phyloP scores from a whole-genome alignment of 495 filamentous ascomycete species.

The Neurospora hispaniola region DNA sequence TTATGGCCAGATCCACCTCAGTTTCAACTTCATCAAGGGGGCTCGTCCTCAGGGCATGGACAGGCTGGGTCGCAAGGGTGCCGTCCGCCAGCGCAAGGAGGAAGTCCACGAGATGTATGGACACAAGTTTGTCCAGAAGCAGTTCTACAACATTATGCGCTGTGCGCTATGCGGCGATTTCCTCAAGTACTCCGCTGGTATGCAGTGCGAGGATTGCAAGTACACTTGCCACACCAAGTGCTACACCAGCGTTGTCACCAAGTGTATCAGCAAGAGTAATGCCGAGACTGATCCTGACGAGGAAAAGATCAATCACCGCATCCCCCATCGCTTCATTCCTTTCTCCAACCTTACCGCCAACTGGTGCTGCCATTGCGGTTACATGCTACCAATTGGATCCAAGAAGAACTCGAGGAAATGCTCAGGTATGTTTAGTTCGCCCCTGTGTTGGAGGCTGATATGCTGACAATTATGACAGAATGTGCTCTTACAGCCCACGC shows the following conservation, averaged over 20 bases:
- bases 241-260: slow-evolving; percentile 94
- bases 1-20: slow-evolving; percentile 72
- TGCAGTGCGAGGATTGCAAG: slow-evolving; percentile 99
- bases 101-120: slow-evolving; percentile 96
- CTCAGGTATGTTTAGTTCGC: slow-evolving; percentile 49
- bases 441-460: neutral
- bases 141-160: slow-evolving; percentile 99
- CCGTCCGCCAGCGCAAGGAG: slow-evolving; percentile 93
- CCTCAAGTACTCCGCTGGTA: slow-evolving; percentile 94
- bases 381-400: slow-evolving; percentile 82
- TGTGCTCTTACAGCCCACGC: slow-evolving; percentile 87
- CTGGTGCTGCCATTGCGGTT: slow-evolving; percentile 99
- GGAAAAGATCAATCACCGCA: slow-evolving; percentile 98
- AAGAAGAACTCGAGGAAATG: slow-evolving; percentile 91
- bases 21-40: slow-evolving; percentile 74
- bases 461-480: slow-evolving; percentile 47
- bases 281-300: slow-evolving; percentile 96
- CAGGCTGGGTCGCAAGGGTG: slow-evolving; percentile 84
- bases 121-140: slow-evolving; percentile 94
- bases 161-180: slow-evolving; percentile 97
- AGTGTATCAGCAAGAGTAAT: slow-evolving; percentile 99
- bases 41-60: slow-evolving; percentile 56
- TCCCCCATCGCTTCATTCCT: slow-evolving; percentile 88
- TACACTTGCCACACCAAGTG: slow-evolving; percentile 98
- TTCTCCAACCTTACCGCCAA: slow-evolving; percentile 97